Conservation (phyloP, 2,329 filamentous ascomycete species). For the Tympanopsis confertula region DNA sequence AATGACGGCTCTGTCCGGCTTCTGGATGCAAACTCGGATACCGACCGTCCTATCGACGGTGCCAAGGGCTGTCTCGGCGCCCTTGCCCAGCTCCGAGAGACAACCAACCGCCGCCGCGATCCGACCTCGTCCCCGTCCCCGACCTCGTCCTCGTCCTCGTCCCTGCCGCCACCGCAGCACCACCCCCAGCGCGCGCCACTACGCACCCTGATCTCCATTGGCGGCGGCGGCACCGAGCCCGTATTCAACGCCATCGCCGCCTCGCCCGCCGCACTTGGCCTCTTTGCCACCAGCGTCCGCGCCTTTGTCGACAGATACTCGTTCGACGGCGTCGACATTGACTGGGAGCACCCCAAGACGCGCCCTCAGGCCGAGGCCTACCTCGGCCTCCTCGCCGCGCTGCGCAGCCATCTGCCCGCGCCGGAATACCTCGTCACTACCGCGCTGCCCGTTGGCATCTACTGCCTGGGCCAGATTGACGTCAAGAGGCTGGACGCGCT, state of each 20-base stretch:
- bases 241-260: conserved; percentile 47
- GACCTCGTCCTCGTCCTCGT: no score
- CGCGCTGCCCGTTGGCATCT: conserved; percentile 50
- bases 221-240: conserved; percentile 50
- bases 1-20: conserved; percentile 27
- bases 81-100: conserved; percentile 42
- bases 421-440: conserved; percentile 46
- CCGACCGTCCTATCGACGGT: conserved; percentile 46
- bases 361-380: conserved; percentile 42
- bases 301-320: conserved; percentile 41
- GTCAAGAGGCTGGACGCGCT: conserved; percentile 33
- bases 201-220: conserved; percentile 50
- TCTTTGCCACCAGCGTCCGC: conserved; percentile 40
- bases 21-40: conserved; percentile 54
- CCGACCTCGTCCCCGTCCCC: no score
- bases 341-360: conserved; percentile 56
- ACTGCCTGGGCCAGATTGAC: conserved; percentile 49
- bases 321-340: conserved; percentile 57
- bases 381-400: conserved; percentile 38
- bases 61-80: conserved; percentile 47
- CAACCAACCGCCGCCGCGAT: no score
- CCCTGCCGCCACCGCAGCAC: no score
- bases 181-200: conserved; percentile 32
- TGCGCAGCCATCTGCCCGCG: conserved; percentile 40
- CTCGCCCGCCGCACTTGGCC: conserved; percentile 30